phyloP scores from a whole-genome alignment of 352 stramenopile genomes.

The Thraustotheca clavata region DNA sequence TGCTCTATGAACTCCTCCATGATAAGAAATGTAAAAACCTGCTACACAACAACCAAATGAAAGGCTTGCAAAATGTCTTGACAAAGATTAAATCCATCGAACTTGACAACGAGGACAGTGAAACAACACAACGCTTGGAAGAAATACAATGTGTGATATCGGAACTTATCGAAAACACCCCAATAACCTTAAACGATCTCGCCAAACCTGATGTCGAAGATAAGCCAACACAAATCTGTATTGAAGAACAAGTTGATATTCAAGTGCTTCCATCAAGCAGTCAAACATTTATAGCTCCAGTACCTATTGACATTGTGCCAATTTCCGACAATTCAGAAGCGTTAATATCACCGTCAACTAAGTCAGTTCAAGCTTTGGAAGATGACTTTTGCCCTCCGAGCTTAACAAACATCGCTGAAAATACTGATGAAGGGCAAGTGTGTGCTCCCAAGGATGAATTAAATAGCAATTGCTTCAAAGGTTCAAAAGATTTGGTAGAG shows the following conservation, averaged over 20 bases:
- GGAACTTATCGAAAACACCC: neutral
- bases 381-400: neutral
- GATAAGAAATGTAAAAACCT: constrained; percentile 17
- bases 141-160: neutral
- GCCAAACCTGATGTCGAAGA: neutral
- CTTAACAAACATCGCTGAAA: neutral
- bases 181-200: neutral
- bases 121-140: neutral
- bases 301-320: neutral
- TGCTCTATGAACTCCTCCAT: constrained; percentile 31
- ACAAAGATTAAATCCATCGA: neutral
- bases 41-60: constrained; percentile 9
- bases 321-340: neutral
- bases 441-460: constrained; percentile 20
- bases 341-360: neutral
- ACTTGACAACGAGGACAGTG: neutral
- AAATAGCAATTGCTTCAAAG: constrained; percentile 20
- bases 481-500: too few species aligned
- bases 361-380: neutral
- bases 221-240: too few species aligned
- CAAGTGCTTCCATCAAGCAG: too few species aligned
- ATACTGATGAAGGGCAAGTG: neutral
- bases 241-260: too few species aligned
- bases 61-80: too few species aligned
- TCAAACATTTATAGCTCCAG: too few species aligned